These are phyloP conservation scores for Hebeloma cylindrosporum DNA, from an alignment of 768 basidiomycete genomes.

Conservation along the genomic window DNA sequence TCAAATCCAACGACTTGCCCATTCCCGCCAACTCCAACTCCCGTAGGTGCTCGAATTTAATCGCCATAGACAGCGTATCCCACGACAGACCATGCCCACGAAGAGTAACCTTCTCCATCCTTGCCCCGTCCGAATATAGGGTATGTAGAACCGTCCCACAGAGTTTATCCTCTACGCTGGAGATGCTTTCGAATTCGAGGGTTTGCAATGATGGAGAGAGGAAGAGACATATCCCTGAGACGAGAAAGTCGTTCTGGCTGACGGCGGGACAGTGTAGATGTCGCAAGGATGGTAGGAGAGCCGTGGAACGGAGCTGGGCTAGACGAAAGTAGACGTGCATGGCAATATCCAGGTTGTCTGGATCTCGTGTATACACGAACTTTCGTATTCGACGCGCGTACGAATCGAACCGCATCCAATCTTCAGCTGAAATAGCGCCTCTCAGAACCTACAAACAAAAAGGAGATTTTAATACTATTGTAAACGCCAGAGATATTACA, in stretches of 20 bases:
- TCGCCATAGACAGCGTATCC: constrained; percentile 26
- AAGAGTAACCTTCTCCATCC: constrained; percentile 25
- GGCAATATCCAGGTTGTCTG: constrained; percentile 30
- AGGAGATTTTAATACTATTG: background rate
- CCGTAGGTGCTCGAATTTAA: constrained; percentile 22
- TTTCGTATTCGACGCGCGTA: constrained; percentile 30
- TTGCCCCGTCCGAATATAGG: constrained; percentile 25
- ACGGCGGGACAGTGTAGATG: constrained; percentile 30
- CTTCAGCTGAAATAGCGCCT: constrained; percentile 22
- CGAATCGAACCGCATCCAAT: constrained; percentile 34
- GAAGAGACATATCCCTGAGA: constrained; percentile 35
- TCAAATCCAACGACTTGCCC: constrained; percentile 23
- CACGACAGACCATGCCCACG: constrained; percentile 26
- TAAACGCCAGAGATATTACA: background rate
- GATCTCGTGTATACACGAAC: constrained; percentile 31
- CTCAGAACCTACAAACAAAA: constrained; percentile 27
- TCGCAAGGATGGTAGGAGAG: constrained; percentile 28
- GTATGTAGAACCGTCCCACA: constrained; percentile 32
- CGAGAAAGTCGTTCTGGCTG: constrained; percentile 31
- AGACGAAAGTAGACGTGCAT: constrained; percentile 37
- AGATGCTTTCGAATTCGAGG: constrained; percentile 29
- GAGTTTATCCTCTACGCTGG: constrained; percentile 33
- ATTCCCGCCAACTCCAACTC: constrained; percentile 28
- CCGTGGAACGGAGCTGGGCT: constrained; percentile 27
- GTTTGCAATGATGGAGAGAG: constrained; percentile 29